A percentile compares a stretch with the other conserved stretches of the same genome.
Conservation (phyloP, 2,329 filamentous ascomycete genomes). For the Ophiocordyceps polyrhachis-furcata region DNA sequence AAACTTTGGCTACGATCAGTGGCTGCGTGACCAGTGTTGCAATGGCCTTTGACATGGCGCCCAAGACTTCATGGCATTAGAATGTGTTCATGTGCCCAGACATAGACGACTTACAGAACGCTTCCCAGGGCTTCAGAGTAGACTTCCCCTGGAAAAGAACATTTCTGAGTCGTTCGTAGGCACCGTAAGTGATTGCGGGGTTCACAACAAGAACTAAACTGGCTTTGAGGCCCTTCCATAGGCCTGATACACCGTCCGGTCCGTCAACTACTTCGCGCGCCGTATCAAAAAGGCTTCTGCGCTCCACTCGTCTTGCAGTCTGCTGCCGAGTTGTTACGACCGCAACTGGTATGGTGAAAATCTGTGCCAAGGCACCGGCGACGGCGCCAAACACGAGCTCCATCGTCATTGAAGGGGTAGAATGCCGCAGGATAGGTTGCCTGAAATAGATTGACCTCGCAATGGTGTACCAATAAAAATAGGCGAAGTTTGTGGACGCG, state of each 20-base stretch:
- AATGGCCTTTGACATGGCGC: conserved; percentile 79
- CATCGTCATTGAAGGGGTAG: conserved; percentile 53
- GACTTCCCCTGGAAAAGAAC: conserved; percentile 59
- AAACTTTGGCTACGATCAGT: conserved; percentile 93
- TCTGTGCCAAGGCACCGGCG: conserved; percentile 76
- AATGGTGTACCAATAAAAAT: conserved; percentile 97
- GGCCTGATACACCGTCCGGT: conserved; percentile 71
- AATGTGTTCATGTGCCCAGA: neutral
- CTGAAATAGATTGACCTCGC: conserved; percentile 66
- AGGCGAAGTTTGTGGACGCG: conserved; percentile 94
- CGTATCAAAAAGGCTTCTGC: conserved; percentile 73
- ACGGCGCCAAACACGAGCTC: conserved; percentile 75
- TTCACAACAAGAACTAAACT: conserved; percentile 92
- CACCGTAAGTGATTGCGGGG: conserved; percentile 92
- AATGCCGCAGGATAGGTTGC: conserved; percentile 25
- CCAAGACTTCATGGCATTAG: conserved; percentile 44
- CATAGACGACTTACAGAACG: conserved; percentile 55
- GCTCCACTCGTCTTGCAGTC: conserved; percentile 68
- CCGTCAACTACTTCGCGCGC: conserved; percentile 76
- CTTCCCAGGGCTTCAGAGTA: conserved; percentile 64
- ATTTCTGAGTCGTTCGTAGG: conserved; percentile 76
- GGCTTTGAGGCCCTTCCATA: conserved; percentile 92
- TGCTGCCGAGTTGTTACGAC: conserved; percentile 94
- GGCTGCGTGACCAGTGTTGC: conserved; percentile 89
- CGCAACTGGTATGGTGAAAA: conserved; percentile 91